Conservation (phyloP, 1,284 basidiomycete genomes). For the Sanghuangporus weigelae region DNA sequence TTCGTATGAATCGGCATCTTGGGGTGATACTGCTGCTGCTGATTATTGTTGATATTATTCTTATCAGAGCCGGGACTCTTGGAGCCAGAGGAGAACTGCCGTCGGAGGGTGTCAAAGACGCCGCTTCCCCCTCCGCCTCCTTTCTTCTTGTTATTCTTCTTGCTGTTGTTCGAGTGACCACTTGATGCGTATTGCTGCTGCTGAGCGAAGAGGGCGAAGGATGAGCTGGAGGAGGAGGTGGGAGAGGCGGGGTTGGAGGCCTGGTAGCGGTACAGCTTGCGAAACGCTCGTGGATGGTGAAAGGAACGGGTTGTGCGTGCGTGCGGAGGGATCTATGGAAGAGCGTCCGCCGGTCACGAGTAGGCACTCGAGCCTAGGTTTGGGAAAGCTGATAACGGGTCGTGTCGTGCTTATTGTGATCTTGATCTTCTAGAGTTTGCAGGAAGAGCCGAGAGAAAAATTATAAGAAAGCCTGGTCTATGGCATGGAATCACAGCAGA, state of each 20-base stretch:
- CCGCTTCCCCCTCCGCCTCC: neutral
- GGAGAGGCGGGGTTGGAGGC: constrained; percentile 7
- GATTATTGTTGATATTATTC: neutral
- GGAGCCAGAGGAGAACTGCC: constrained; percentile 10
- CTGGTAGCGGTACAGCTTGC: constrained; percentile 15
- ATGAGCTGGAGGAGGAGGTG: constrained; percentile 7
- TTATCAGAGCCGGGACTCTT: neutral
- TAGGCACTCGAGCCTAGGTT: neutral
- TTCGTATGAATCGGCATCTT: constrained; percentile 18
- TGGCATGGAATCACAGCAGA: too few relatives aligned
- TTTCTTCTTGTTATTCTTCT: neutral
- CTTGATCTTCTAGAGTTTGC: too few relatives aligned
- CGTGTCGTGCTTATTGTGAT: too few relatives aligned
- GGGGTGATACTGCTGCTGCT: neutral
- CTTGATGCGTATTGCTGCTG: neutral
- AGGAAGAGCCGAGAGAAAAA: too few relatives aligned
- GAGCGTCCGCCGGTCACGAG: neutral
- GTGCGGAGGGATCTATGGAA: neutral
- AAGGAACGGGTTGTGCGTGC: neutral
- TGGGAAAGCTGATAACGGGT: neutral
- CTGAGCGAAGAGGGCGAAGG: constrained; percentile 7
- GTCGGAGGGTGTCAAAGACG: constrained; percentile 13
- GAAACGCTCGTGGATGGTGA: neutral
- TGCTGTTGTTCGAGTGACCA: neutral
- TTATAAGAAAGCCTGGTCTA: too few relatives aligned